These are phyloP conservation scores for Gloeostereum incarnatum DNA, from an alignment of 768 basidiomycete genomes.

Conservation along the genomic window DNA sequence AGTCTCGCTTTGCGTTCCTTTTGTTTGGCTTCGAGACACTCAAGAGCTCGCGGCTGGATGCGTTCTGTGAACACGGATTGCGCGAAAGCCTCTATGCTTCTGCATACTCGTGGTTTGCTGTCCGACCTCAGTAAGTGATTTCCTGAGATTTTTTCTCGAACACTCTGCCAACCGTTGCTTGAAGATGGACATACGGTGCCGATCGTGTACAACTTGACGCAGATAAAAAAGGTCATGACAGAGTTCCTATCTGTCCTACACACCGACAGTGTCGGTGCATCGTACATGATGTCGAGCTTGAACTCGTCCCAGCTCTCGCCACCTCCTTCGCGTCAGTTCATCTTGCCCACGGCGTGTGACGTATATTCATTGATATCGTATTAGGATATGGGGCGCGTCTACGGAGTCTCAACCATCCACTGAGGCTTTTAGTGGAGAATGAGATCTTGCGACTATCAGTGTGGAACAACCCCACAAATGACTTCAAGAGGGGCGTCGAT, in stretches of 20 bases:
- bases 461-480: slow-evolving; percentile 85
- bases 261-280: slow-evolving; percentile 58
- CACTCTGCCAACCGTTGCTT: slow-evolving; percentile 1
- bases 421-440: slow-evolving; percentile 83
- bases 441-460: slow-evolving; percentile 82
- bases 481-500: slow-evolving; percentile 59
- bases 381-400: slow-evolving; percentile 53
- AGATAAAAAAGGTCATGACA: slow-evolving; percentile 77
- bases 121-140: slow-evolving; percentile 73
- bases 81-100: slow-evolving; percentile 70
- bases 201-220: slow-evolving; percentile 85
- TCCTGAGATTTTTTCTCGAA: slow-evolving; percentile 1
- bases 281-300: slow-evolving; percentile 51
- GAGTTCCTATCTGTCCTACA: slow-evolving; percentile 78
- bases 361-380: slow-evolving; percentile 1
- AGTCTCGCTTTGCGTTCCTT: slow-evolving; percentile 83
- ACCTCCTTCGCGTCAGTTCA: slow-evolving; percentile 17
- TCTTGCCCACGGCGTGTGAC: slow-evolving; percentile 30
- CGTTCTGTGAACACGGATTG: slow-evolving; percentile 66
- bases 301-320: slow-evolving; percentile 14
- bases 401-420: slow-evolving; percentile 58
- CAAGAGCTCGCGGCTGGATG: slow-evolving; percentile 80
- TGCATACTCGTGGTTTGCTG: slow-evolving; percentile 90
- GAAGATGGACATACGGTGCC: slow-evolving; percentile 94
- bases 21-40: slow-evolving; percentile 90